Conservation (phyloP, 257 asterid species). For the Solanum rostratum region DNA sequence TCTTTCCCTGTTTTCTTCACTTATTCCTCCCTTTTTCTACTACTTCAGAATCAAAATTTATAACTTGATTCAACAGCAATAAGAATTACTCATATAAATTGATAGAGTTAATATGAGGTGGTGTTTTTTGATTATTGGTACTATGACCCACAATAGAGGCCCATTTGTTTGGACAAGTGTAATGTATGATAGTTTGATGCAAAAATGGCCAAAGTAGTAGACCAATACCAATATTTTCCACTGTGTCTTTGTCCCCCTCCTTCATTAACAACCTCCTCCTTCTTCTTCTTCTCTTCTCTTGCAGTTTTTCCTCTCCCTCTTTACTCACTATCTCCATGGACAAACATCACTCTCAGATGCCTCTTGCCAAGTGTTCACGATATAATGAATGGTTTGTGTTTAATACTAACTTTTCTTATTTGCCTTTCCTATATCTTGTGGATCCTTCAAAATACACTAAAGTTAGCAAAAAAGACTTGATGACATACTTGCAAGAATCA, state of each 20-base stretch:
- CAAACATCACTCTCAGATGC: constrained; percentile 48
- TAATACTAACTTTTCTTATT: constrained; percentile 26
- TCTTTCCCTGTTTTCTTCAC: constrained; percentile 22
- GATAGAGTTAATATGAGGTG: neutral
- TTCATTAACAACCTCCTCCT: constrained; percentile 22
- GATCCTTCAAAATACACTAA: too few species aligned
- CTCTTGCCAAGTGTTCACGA: constrained; percentile 50
- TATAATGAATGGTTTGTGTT: constrained; percentile 14
- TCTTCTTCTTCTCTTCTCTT: constrained; percentile 27
- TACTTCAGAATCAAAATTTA: neutral
- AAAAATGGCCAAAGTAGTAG: constrained; percentile 32
- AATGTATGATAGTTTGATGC: constrained; percentile 40
- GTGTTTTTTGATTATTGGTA: neutral
- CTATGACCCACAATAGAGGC: constrained; percentile 54
- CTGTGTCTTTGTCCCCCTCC: constrained; percentile 28
- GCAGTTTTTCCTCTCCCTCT: constrained; percentile 10
- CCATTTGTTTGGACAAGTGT: constrained; percentile 43
- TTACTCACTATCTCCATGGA: constrained; percentile 40
- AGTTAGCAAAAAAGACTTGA: neutral
- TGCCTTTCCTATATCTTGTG: neutral
- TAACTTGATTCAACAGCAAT: neutral
- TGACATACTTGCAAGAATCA: neutral
- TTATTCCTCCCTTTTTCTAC: constrained; percentile 27
- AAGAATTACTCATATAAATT: neutral
- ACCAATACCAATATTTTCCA: constrained; percentile 25